Evolutionary conservation across 202 grass and related monocot genomes (phyloP).

Genomic region (Setaria viridis): DNA sequence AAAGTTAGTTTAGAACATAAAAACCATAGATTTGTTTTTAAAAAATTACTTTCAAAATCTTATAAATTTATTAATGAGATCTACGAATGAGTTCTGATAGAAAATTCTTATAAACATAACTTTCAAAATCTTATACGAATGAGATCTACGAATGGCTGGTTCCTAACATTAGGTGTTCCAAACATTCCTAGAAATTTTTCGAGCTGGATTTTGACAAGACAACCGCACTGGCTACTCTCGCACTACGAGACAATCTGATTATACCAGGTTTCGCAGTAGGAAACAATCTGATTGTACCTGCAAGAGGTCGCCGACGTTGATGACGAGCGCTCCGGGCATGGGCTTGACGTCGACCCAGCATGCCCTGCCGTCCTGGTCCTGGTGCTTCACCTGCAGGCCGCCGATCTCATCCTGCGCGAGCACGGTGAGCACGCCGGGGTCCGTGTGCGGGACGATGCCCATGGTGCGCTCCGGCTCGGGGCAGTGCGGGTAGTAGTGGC

Average conservation of each 20-base stretch:
- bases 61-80: too few species aligned
- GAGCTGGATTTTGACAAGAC: too few species aligned
- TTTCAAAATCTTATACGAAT: too few species aligned
- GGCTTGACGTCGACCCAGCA: slow-evolving; percentile 18
- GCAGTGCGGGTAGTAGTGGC: slow-evolving; percentile 33
- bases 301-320: slow-evolving; percentile 25
- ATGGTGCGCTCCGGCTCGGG: slow-evolving; percentile 14
- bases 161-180: too few species aligned
- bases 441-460: slow-evolving; percentile 25
- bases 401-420: slow-evolving; percentile 20
- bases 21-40: too few species aligned
- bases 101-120: too few species aligned
- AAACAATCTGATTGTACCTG: neutral
- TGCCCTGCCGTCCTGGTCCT: neutral
- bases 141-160: too few species aligned
- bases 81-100: too few species aligned
- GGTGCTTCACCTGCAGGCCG: slow-evolving; percentile 24
- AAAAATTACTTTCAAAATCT: too few species aligned
- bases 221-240: neutral
- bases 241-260: neutral
- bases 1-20: too few species aligned
- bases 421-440: slow-evolving; percentile 20
- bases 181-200: too few species aligned
- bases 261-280: too few species aligned
- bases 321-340: slow-evolving; percentile 5